Conservation (phyloP, 352 stramenopile genomes). For the Pythium apleroticum region DNA sequence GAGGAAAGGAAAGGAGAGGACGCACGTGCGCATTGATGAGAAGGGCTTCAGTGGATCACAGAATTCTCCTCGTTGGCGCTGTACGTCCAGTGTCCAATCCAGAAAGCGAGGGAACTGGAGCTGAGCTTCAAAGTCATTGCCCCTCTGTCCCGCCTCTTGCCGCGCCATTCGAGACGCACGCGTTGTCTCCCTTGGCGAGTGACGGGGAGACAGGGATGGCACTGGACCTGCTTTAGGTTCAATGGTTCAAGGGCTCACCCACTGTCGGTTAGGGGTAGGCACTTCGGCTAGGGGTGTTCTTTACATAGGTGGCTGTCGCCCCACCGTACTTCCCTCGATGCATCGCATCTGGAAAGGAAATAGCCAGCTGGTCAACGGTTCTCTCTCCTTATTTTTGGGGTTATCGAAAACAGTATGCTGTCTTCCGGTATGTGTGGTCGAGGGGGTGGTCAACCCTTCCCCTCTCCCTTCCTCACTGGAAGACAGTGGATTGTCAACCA, state of each 20-base stretch:
- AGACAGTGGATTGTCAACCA: neutral
- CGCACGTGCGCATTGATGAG: neutral
- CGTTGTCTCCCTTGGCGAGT: neutral
- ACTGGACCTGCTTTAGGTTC: conserved; percentile 3
- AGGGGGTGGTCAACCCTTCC: neutral
- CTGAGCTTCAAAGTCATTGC: neutral
- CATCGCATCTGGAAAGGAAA: neutral
- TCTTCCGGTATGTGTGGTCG: neutral
- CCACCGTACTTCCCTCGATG: neutral
- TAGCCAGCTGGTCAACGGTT: neutral
- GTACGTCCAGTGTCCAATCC: neutral
- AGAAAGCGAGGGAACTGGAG: neutral
- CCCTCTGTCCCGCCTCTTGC: neutral
- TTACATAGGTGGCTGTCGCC: neutral
- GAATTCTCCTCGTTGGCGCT: too few relatives aligned
- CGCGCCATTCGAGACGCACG: neutral
- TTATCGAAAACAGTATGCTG: too few relatives aligned
- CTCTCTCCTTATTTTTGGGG: neutral
- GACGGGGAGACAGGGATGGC: neutral
- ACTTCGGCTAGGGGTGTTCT: neutral
- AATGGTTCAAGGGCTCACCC: neutral
- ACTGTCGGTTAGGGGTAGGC: neutral
- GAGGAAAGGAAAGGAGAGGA: too few relatives aligned
- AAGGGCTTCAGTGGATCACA: too few relatives aligned
- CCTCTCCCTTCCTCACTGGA: neutral